A percentile compares a stretch with the other conserved stretches of the same genome.
These are phyloP conservation scores for Lactarius sp. DNA, from an alignment of 768 basidiomycete genomes.

Conservation along the genomic window DNA sequence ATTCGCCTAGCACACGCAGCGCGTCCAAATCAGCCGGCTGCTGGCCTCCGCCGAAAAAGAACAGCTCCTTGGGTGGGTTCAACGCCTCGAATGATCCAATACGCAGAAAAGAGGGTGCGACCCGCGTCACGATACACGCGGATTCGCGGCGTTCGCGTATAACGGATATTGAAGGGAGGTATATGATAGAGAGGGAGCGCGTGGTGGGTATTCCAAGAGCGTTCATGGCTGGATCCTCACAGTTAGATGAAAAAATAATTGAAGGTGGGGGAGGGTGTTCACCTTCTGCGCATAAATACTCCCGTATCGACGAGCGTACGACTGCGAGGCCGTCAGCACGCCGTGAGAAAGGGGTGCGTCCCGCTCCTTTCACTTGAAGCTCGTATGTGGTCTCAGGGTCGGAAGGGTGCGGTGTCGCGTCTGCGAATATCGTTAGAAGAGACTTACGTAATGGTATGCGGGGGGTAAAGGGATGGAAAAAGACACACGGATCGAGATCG, in stretches of 20 bases:
- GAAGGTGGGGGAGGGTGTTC: slow-evolving; percentile 23
- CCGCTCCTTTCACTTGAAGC: slow-evolving; percentile 91
- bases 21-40: slow-evolving; percentile 71
- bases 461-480: neutral
- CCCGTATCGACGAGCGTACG: slow-evolving; percentile 85
- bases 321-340: slow-evolving; percentile 94
- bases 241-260: neutral
- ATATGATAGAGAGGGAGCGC: slow-evolving; percentile 75
- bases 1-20: slow-evolving; percentile 69
- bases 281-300: slow-evolving; percentile 93
- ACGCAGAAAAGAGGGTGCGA: slow-evolving; percentile 87
- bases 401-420: slow-evolving; percentile 69
- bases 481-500: slow-evolving; percentile 71
- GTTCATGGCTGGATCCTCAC: slow-evolving; percentile 46
- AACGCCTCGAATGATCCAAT: slow-evolving; percentile 89
- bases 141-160: slow-evolving; percentile 67
- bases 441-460: neutral
- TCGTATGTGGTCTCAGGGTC: slow-evolving; percentile 60
- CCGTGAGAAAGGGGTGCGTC: slow-evolving; percentile 90
- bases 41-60: slow-evolving; percentile 75
- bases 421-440: slow-evolving; percentile 35
- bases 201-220: slow-evolving; percentile 87
- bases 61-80: slow-evolving; percentile 57
- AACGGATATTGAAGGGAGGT: slow-evolving; percentile 69
- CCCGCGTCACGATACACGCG: slow-evolving; percentile 69